These are phyloP conservation scores for Fusarium falciforme DNA, from an alignment of 2,329 filamentous ascomycete species.

Conservation along the genomic window DNA sequence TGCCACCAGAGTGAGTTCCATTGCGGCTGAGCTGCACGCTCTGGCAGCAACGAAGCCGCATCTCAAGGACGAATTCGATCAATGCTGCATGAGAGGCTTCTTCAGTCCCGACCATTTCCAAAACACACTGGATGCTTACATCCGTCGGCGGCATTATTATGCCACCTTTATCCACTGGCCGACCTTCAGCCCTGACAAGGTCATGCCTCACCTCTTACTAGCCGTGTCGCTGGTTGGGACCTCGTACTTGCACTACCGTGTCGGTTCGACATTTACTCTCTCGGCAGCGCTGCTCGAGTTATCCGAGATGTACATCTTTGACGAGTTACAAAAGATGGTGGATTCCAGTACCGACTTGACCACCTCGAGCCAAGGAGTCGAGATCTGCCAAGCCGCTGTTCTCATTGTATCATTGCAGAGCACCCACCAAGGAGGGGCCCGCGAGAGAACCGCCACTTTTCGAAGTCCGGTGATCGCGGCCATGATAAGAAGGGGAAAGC, in stretches of 20 bases:
- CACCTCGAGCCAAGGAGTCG: not conserved
- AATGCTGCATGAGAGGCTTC: not conserved
- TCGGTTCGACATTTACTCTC: not conserved
- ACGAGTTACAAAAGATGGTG: not conserved
- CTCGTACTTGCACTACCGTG: not conserved
- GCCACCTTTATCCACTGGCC: slow-evolving; percentile 26
- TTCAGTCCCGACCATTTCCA: slow-evolving; percentile 14
- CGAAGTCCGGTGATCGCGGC: slow-evolving; percentile 14
- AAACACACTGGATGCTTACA: not conserved
- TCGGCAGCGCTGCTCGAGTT: not conserved
- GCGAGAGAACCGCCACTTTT: slow-evolving; percentile 10
- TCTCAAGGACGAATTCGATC: not conserved
- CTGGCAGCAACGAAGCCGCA: slow-evolving; percentile 1
- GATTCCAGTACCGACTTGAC: not conserved
- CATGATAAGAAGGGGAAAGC: not conserved
- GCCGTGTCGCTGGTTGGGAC: slow-evolving; percentile 11
- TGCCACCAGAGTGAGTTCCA: not conserved
- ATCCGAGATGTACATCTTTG: slow-evolving; percentile 27
- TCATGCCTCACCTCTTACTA: slow-evolving; percentile 13
- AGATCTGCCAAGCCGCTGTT: slow-evolving; percentile 25
- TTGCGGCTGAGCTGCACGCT: not conserved
- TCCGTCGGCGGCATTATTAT: slow-evolving; percentile 22
- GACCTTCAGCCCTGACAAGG: slow-evolving; percentile 23
- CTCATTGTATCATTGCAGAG: slow-evolving; percentile 17
- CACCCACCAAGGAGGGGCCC: slow-evolving; percentile 5